Evolutionary conservation across 1,284 basidiomycete species (phyloP), one percentile per base, ranked within the genome.

Genomic region (Puccinia hordei): DNA sequence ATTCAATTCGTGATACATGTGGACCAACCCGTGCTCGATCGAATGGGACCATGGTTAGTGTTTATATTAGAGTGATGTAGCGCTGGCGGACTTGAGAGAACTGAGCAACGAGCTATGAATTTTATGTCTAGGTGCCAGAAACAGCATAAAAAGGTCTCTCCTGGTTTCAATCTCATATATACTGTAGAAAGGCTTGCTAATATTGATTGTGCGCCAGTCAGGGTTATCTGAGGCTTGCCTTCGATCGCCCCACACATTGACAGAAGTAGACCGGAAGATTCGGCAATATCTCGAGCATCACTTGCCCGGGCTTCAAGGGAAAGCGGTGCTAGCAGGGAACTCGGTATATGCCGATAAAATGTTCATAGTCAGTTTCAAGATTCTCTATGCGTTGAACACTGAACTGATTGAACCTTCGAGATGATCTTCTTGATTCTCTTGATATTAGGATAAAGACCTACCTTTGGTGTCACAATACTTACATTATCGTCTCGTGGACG

Each of bases 261-360:
- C 41, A 53, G 68, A 73, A 65, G 69, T 73, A 27, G 77, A 80
- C 24, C 77, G 55, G 44, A 35, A 51, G 24, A 35, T 80, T 41
- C 57, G 66, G 4, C 19, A 53, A 17, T 80, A 80, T 57, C 61
- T 86, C 6, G 83, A 85, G 10, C 49, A 57, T 0, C 80, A 82
- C 44, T 81, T 82, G 55, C 51, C 82, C 33, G 30, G 57, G 27
- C 51, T 38, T 41, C 10, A 63, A 80, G 77, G 77, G 15, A 55
- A 65, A 3, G 85, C 85, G 17, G 83, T 83, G 44, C 81, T 86
- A 2, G 85, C 85, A 3, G 85, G 85, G 8, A 85, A 83, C 82
- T 83, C 84, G 0, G 85, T 86, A 1, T 85, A 86, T 80, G 84
- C 85, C 0, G 85, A 86, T 75, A 85, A 85, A 73, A 81, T 79